Evolutionary conservation across 768 basidiomycete species (phyloP), one percentile per base, ranked within the genome.

Genomic region (Fomitopsis pulvina): DNA sequence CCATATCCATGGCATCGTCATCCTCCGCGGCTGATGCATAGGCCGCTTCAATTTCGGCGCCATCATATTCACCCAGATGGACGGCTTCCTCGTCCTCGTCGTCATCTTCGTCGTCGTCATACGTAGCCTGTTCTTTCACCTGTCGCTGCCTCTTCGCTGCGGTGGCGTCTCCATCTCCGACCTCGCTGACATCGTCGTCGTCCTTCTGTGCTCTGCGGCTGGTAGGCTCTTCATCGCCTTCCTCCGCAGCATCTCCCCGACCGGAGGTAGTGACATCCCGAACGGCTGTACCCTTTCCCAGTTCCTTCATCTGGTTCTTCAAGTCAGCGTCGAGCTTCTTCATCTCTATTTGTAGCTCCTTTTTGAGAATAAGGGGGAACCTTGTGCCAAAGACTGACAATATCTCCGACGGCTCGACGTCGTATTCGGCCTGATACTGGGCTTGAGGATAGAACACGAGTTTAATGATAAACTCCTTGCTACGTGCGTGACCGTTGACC

Each of bases 401-500:
- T 48, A 98, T 81, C 60, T 94, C 87, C 16, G 69, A 59, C 1
- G 83, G 75, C 30, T 75, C 75, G 41, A 94, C 75, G 56, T 87
- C 81, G 68, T 96, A 90, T 67, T 95, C 93, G 32, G 80, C 71
- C 45, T 71, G 65, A 63, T 93, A 98, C 63, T 98, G 94, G 40
- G 79, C 77, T 52, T 76, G 72, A 1, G 93, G 92, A 71, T 90
- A 98, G 70, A 99, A 89, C 41, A 76, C 73, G 56, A 98, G 80
- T 28, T 83, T 69, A 51, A 98, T 78, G 2, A 76, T 83, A 73
- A 93, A 95, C 41, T 82, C 77, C 41, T 90, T 88, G 52, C 80
- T 77, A 37, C 94, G 81, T 1, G 83, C 75, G 41, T 79, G 75
- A 43, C 79, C 80, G 52, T 84, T 80, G 24, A 78, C 75, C 14